These are phyloP conservation scores for Wickerhamiella qilinensis DNA, from an alignment of 805 yeast genomes.

Conservation along the genomic window DNA sequence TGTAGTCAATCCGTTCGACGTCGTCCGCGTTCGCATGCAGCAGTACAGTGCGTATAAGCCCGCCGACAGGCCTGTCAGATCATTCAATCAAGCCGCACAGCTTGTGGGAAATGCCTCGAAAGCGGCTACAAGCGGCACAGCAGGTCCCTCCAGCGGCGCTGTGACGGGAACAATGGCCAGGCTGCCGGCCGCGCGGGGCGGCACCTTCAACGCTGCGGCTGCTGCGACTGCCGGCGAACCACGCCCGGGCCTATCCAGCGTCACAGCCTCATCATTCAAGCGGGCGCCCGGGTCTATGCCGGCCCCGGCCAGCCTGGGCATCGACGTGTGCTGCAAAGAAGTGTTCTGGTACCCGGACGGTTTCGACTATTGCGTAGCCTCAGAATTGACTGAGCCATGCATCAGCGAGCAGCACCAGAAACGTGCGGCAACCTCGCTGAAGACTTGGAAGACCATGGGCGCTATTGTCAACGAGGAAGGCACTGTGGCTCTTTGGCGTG, in stretches of 20 bases:
- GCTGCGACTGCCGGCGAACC: too few species aligned
- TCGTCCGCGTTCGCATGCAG: slow-evolving; percentile 28
- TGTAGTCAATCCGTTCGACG: slow-evolving; percentile 29
- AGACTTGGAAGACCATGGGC: slow-evolving; percentile 32
- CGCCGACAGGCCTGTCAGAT: too few species aligned
- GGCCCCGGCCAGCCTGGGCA: slow-evolving; percentile 22
- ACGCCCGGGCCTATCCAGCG: too few species aligned
- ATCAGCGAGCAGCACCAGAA: slow-evolving; percentile 25
- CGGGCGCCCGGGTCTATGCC: too few species aligned
- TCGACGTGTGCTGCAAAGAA: slow-evolving; percentile 25
- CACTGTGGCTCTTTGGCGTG: slow-evolving; percentile 65
- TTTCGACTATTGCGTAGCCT: slow-evolving; percentile 23
- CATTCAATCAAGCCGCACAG: too few species aligned
- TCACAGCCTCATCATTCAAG: too few species aligned
- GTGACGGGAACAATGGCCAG: too few species aligned
- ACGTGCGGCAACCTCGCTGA: slow-evolving; percentile 26
- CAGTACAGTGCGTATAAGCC: slow-evolving; percentile 17
- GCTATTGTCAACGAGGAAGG: slow-evolving; percentile 66
- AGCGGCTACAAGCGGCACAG: too few species aligned
- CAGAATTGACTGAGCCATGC: slow-evolving; percentile 19
- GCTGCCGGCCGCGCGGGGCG: too few species aligned
- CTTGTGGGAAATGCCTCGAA: too few species aligned
- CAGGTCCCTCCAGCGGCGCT: too few species aligned
- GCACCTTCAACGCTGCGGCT: too few species aligned
- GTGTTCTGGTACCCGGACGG: slow-evolving; percentile 25